Evolutionary conservation across 2,329 filamentous ascomycete species (phyloP).

Genomic region (Arthroderma uncinatum): DNA sequence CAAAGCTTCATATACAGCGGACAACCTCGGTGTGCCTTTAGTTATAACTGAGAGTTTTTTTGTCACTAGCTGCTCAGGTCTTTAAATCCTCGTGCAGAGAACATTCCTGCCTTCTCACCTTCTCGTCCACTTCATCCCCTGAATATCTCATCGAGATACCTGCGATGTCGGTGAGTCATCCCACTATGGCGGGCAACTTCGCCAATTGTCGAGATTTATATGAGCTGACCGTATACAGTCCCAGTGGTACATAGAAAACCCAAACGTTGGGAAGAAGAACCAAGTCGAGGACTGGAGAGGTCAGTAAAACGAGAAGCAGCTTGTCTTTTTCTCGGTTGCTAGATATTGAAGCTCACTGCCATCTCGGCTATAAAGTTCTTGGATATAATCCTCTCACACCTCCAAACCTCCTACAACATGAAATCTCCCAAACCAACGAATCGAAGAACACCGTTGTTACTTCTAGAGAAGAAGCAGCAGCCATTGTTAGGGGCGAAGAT

Average conservation of each 20-base stretch:
- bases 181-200: background rate
- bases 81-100: background rate
- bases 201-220: background rate
- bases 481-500: constrained; percentile 50
- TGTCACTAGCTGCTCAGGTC: background rate
- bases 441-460: constrained; percentile 45
- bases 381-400: constrained; percentile 90
- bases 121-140: background rate
- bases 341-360: constrained; percentile 4
- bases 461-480: constrained; percentile 50
- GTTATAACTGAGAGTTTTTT: background rate
- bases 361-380: constrained; percentile 45
- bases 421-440: constrained; percentile 50
- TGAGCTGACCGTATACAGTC: background rate
- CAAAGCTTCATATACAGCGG: background rate
- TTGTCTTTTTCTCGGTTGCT: background rate
- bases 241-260: constrained; percentile 67
- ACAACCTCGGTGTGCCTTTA: background rate
- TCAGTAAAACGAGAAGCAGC: constrained; percentile 36
- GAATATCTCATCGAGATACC: background rate
- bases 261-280: constrained; percentile 62
- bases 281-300: constrained; percentile 74
- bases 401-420: constrained; percentile 88
- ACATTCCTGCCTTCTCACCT: background rate
- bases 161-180: constrained; percentile 6